A percentile compares a stretch with the other conserved stretches of the same genome.
These are phyloP conservation scores for Jatropha multifida DNA, from an alignment of 441 rosid species.

Conservation along the genomic window DNA sequence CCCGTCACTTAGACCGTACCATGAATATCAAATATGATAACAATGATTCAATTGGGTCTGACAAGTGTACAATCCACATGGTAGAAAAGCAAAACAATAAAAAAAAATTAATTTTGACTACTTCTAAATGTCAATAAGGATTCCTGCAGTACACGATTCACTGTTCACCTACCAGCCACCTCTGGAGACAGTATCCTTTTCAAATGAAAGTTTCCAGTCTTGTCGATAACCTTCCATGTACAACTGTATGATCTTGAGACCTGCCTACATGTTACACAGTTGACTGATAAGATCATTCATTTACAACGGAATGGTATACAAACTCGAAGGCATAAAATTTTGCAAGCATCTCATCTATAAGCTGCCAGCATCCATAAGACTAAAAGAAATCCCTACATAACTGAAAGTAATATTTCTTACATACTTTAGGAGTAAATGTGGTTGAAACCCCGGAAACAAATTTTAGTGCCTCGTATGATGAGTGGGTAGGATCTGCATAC, in stretches of 20 bases:
- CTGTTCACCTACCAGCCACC: constrained; percentile 81
- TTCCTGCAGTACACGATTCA: constrained; percentile 10
- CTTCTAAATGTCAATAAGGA: neutral
- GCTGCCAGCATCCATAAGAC: neutral
- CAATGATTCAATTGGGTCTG: neutral
- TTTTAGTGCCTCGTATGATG: constrained; percentile 70
- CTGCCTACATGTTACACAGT: constrained; percentile 50
- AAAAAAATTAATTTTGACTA: neutral
- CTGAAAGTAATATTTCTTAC: constrained; percentile 17
- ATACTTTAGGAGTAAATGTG: constrained; percentile 85
- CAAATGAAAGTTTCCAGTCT: constrained; percentile 93
- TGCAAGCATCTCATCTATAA: neutral
- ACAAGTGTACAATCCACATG: neutral
- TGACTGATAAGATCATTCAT: neutral
- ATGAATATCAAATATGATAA: neutral
- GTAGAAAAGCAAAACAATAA: neutral
- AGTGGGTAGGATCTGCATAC: constrained; percentile 91
- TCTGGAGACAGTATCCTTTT: constrained; percentile 68
- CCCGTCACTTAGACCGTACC: neutral
- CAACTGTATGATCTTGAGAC: constrained; percentile 75
- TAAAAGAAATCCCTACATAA: neutral
- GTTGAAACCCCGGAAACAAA: constrained; percentile 77
- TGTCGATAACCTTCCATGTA: constrained; percentile 98
- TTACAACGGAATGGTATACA: too few relatives aligned
- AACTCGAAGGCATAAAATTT: neutral